A percentile compares a stretch with the other conserved stretches of the same genome.
These are phyloP conservation scores for Talaromyces trachyspermus DNA, from an alignment of 495 filamentous ascomycete genomes.

Conservation along the genomic window DNA sequence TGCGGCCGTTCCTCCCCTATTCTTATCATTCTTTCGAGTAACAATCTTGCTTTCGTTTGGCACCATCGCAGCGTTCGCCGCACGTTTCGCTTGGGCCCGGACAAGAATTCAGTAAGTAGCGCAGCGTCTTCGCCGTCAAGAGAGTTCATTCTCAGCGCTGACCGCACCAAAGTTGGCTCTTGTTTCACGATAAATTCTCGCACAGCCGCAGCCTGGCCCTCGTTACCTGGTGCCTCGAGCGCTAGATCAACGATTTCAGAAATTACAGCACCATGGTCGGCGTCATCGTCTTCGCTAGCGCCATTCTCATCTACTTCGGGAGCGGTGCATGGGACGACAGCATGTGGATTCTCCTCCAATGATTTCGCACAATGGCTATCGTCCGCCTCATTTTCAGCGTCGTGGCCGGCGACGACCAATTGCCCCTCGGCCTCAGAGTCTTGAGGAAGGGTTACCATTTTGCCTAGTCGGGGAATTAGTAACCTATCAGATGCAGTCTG, in stretches of 20 bases:
- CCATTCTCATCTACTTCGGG: neutral
- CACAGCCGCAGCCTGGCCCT: constrained; percentile 2
- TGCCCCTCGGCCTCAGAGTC: neutral
- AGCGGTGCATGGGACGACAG: neutral
- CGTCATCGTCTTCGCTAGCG: neutral
- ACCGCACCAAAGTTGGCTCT: constrained; percentile 32
- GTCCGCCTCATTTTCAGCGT: neutral
- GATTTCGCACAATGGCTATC: neutral
- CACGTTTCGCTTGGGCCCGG: constrained; percentile 53
- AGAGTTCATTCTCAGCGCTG: constrained; percentile 32
- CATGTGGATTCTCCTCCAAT: neutral
- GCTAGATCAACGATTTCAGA: constrained; percentile 1
- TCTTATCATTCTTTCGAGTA: constrained; percentile 7
- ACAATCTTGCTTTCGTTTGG: constrained; percentile 12
- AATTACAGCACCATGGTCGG: neutral
- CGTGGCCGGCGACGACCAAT: neutral
- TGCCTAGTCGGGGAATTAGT: constrained; percentile 8
- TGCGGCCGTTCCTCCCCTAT: constrained; percentile 12
- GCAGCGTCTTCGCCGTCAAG: constrained; percentile 50
- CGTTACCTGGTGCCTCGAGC: neutral
- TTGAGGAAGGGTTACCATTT: neutral
- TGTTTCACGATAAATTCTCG: constrained; percentile 23
- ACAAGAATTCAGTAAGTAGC: constrained; percentile 54
- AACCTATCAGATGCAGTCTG: constrained; percentile 3
- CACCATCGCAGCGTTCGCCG: constrained; percentile 36